phyloP scores from a whole-genome alignment of 257 asterid genomes.

The Petunia axillaris region DNA sequence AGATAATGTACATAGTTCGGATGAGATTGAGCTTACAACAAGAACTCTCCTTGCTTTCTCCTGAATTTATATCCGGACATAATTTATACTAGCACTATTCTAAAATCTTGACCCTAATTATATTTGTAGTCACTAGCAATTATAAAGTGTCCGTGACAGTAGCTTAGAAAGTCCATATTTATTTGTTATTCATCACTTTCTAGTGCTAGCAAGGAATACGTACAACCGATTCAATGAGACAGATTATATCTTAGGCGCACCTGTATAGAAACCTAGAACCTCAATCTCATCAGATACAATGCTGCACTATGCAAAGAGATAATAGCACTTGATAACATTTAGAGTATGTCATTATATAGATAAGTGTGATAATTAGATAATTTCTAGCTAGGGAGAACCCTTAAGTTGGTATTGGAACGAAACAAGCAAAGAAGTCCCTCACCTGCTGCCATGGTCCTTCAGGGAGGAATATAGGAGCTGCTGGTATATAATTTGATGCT shows the following conservation, averaged over 20 bases:
- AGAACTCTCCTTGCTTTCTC: not conserved
- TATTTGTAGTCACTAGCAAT: not conserved
- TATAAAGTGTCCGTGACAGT: not conserved
- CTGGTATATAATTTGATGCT: constrained; percentile 68
- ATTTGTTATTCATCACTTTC: not conserved
- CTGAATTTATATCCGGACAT: not conserved
- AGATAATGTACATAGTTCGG: not conserved
- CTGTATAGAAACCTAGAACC: not conserved
- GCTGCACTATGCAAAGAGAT: not conserved
- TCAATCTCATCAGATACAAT: not conserved
- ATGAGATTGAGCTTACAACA: not conserved
- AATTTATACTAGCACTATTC: not conserved
- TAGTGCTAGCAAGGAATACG: not conserved
- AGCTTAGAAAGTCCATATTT: not conserved
- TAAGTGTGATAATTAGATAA: not conserved
- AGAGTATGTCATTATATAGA: not conserved
- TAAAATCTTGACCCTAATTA: not conserved
- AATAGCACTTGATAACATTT: not conserved
- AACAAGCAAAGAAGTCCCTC: not conserved
- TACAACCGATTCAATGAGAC: not conserved
- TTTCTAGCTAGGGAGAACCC: not conserved
- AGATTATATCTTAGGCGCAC: not conserved
- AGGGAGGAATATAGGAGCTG: constrained; percentile 87
- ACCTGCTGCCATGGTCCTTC: constrained; percentile 95
- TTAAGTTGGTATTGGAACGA: not conserved